phyloP scores from a whole-genome alignment of 1,284 basidiomycete genomes.

The Apiotrichum veenhuisii region DNA sequence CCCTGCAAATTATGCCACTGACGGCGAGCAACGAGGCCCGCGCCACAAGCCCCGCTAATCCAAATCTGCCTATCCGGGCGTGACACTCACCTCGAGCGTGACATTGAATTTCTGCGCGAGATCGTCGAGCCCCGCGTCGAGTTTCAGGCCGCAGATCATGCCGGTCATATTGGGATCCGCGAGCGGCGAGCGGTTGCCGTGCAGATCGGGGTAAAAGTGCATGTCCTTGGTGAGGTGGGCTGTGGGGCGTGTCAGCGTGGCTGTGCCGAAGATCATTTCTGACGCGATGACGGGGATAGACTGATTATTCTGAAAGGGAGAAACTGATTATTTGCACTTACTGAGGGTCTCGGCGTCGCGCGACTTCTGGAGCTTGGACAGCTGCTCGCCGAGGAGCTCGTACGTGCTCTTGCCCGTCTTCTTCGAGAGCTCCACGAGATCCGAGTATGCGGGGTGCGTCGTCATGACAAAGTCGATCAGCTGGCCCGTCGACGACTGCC shows the following conservation, averaged over 20 bases:
- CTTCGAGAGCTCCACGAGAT: slow-evolving; percentile 60
- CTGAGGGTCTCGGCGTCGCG: slow-evolving; percentile 60
- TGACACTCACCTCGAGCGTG: slow-evolving; percentile 64
- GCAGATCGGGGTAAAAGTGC: slow-evolving; percentile 89
- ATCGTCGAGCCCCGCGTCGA: slow-evolving; percentile 73
- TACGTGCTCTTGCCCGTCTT: slow-evolving; percentile 50
- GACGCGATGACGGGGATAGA: background rate
- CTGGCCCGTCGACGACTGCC: slow-evolving; percentile 97
- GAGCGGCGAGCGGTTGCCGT: slow-evolving; percentile 91
- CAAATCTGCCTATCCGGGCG: background rate
- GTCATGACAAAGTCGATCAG: slow-evolving; percentile 93
- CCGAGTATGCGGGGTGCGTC: slow-evolving; percentile 78
- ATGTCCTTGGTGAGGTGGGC: slow-evolving; percentile 82
- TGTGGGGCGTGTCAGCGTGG: too few relatives aligned
- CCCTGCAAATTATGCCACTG: too few relatives aligned
- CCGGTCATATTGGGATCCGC: slow-evolving; percentile 92
- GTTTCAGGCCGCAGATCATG: slow-evolving; percentile 78
- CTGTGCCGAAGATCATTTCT: slow-evolving; percentile 21
- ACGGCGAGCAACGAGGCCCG: too few relatives aligned
- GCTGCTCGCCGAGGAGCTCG: slow-evolving; percentile 66
- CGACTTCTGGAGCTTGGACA: slow-evolving; percentile 65
- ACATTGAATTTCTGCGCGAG: slow-evolving; percentile 87
- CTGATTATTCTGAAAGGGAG: too few relatives aligned
- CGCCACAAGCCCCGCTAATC: too few relatives aligned
- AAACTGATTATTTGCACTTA: slow-evolving; percentile 18